A percentile compares a stretch with the other conserved stretches of the same genome.
phyloP scores from a whole-genome alignment of 208 protist species.

The Jaenimonas drosophilae region DNA sequence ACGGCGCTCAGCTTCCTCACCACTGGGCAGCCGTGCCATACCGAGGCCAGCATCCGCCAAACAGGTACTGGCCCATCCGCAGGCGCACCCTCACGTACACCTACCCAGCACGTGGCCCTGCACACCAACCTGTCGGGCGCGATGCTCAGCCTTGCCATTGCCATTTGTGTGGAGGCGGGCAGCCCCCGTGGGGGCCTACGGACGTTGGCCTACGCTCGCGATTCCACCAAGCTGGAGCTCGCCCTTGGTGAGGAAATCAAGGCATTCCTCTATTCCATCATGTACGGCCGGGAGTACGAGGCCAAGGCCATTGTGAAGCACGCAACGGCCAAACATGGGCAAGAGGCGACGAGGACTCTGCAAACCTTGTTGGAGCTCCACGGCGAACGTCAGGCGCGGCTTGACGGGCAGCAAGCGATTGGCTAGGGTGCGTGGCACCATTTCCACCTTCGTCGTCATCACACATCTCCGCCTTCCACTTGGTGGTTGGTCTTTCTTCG shows the following conservation, averaged over 20 bases:
- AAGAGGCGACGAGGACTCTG: conserved; percentile 25
- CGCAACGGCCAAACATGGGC: conserved; percentile 23
- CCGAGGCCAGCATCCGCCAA: conserved; percentile 30
- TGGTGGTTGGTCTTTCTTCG: too few relatives aligned
- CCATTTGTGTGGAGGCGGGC: conserved; percentile 68
- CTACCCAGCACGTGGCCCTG: conserved; percentile 6
- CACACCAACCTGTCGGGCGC: conserved; percentile 22
- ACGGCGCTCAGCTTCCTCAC: conserved; percentile 70
- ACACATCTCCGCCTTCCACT: too few relatives aligned
- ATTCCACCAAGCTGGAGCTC: conserved; percentile 56
- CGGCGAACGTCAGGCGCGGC: too few relatives aligned
- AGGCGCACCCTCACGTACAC: conserved; percentile 16
- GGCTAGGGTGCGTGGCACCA: too few relatives aligned
- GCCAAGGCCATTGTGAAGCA: conserved; percentile 59
- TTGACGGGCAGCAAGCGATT: too few relatives aligned
- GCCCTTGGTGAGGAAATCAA: conserved; percentile 39
- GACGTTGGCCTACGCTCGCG: conserved; percentile 52
- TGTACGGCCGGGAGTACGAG: conserved; percentile 60
- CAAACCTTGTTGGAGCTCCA: conserved; percentile 28
- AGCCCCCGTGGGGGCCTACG: conserved; percentile 57
- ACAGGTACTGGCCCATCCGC: conserved; percentile 49
- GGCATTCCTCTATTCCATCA: conserved; percentile 66
- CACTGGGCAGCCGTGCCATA: conserved; percentile 18
- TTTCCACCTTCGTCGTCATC: too few relatives aligned
- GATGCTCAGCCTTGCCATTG: conserved; percentile 59